Base-by-base conservation (phyloP, 345 rosid genomes). In the Salix viminalis region DNA sequence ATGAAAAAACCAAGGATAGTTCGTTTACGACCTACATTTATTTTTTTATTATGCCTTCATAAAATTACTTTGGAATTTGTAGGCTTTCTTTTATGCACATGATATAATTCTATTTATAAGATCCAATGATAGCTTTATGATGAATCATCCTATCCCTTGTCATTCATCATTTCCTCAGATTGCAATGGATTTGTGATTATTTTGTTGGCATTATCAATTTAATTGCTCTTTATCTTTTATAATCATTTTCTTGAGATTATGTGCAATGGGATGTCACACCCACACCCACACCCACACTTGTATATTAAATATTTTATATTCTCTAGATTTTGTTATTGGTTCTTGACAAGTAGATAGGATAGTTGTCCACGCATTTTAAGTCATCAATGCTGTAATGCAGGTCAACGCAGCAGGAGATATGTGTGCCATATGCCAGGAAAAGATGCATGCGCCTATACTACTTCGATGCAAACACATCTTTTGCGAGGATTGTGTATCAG, bases 401-500 rank as follows among this genome's bases (percentile, higher is more conserved):
- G 98, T 96, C 68, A 92, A 81, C 84, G 95, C 96, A 46, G 98
- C 93, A 23, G 98, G 99, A 50, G 99, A 96, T 84, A 77, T 93
- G 56, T 96, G 98, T 76, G 98, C 98, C 75, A 96, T 93, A 65
- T 96, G 99, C 86, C 99, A 93, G 89, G 98, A 93, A 83, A 96
- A 96, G 89, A 96, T 96, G 99, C 97, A 96, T 76, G 90, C 94
- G 66, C 99, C 99, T 21, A 79, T 96, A 78, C 85, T 96, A 79
- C 98, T 96, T 71, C 91, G 95, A 36, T 96, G 98, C 80, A 93
- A 93, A 83, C 99, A 96, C 89, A 87, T 96, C 71, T 96, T 96
- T 78, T 96, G 99, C 36, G 98, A 96, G 87, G 99, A 96, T 79
- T 94, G 98, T 78, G 99, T 92, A 46, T 92, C 99, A 7, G 99